Conservation (phyloP, 2,329 filamentous ascomycete genomes). For the Pseudonectria foliicola region DNA sequence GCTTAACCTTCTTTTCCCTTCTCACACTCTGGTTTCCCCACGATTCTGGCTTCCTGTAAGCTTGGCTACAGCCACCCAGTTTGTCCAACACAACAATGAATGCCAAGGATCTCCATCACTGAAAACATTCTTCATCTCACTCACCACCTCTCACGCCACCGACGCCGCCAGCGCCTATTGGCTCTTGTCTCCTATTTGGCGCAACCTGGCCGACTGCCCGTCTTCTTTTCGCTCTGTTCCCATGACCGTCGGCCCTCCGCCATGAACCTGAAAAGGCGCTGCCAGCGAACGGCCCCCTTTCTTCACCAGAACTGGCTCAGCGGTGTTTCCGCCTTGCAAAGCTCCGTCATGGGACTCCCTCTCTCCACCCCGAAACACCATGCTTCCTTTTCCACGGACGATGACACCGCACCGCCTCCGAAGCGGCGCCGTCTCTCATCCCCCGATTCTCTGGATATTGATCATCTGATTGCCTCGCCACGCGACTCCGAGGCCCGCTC, state of each 20-base stretch:
- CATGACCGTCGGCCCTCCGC: slow-evolving; percentile 30
- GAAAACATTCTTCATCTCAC: too few relatives aligned
- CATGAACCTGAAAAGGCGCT: slow-evolving; percentile 43
- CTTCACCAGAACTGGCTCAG: slow-evolving; percentile 48
- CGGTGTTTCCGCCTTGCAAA: slow-evolving; percentile 37
- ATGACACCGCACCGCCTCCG: slow-evolving; percentile 31
- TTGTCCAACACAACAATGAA: too few relatives aligned
- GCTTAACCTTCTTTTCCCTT: too few relatives aligned
- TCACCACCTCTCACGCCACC: too few relatives aligned
- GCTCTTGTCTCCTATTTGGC: too few relatives aligned
- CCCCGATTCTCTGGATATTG: slow-evolving; percentile 26
- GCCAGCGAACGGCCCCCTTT: slow-evolving; percentile 44
- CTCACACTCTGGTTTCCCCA: too few relatives aligned
- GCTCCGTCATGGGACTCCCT: slow-evolving; percentile 32
- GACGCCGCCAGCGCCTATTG: background rate
- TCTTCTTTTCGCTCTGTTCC: slow-evolving; percentile 12
- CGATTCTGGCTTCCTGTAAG: too few relatives aligned
- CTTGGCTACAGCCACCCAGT: too few relatives aligned
- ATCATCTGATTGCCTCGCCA: slow-evolving; percentile 27
- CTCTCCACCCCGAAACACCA: slow-evolving; percentile 26
- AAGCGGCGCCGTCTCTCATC: slow-evolving; percentile 46
- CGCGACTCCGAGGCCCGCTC: slow-evolving; percentile 28
- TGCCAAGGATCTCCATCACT: too few relatives aligned
- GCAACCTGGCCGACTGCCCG: slow-evolving; percentile 2
- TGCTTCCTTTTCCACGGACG: slow-evolving; percentile 26